Base-by-base conservation (phyloP, 495 filamentous ascomycete species). In the Penicillium antarcticum region DNA sequence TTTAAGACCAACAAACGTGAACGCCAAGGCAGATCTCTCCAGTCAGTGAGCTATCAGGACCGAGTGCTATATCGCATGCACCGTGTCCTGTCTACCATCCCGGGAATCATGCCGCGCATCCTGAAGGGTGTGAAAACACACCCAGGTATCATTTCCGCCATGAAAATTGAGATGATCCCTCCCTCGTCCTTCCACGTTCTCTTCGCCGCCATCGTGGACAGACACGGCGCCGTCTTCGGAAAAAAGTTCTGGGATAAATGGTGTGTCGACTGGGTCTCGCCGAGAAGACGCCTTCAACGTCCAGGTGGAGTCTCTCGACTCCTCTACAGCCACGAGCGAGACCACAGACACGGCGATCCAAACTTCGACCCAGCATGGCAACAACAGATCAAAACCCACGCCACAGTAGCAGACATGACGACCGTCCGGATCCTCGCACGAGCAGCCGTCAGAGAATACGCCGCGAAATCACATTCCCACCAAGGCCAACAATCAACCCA, bases 131-230 rank as follows among this genome's bases (percentile, higher is more conserved):
- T 61, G 10, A 48, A 58, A 31, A 53, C 51, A 50, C 62, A 42
- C 47, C 19, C 34, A 31, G 38, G 41, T 12, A 49, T 45, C 21
- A 43, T 14, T 60, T 42, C 14, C 53, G 60, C 34, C 51, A 48
- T 17, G 23, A 67, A 35, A 48, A 60, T 16, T 57, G 26, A 29
- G 26, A 29, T 61, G 47, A 61, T 75, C 32, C 63, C 74, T 10
- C 29, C 66, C 0, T 43, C 55, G 6, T 61, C 76, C 18, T 84
- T 84, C 65, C 72, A 81, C 49, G 43, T 49, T 10, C 42, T 83
- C 26, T 65, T 84, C 13, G 56, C 69, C 14, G 75, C 73, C 12
- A 45, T 82, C 6, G 73, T 77, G n/a, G 71, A 81, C 29, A 52
- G 57, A 0, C 61, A 69, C 33, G 79, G 80, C 41, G 74, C 72